A percentile compares a stretch with the other conserved stretches of the same genome.
Conservation (phyloP, 768 basidiomycete species). For the Rhodotorula kratochvilovae region DNA sequence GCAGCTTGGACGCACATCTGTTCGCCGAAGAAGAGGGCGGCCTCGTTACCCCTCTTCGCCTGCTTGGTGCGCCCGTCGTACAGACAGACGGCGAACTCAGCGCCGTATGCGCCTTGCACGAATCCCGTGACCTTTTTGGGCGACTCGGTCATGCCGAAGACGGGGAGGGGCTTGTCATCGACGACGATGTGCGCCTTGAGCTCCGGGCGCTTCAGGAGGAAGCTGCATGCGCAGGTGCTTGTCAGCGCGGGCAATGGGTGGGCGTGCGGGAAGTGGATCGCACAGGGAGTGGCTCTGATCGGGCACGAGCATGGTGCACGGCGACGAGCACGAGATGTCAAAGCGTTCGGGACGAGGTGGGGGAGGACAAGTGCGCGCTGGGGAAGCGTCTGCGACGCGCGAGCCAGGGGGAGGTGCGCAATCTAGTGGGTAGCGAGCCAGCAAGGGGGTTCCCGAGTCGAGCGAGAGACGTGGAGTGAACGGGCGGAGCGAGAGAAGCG, state of each 20-base stretch:
- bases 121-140: background rate
- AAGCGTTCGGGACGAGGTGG: too few species aligned
- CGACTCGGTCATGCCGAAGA: background rate
- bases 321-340: too few species aligned
- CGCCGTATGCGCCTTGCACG: background rate
- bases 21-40: background rate
- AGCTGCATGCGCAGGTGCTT: background rate
- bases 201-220: background rate
- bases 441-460: too few species aligned
- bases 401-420: too few species aligned
- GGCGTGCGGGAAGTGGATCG: background rate
- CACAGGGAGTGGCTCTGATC: background rate
- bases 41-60: background rate
- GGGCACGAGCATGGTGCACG: too few species aligned
- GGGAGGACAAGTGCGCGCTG: too few species aligned
- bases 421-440: too few species aligned
- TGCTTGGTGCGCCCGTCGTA: background rate
- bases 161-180: background rate
- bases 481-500: too few species aligned
- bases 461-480: too few species aligned
- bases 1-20: background rate
- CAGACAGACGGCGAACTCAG: background rate
- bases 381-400: too few species aligned
- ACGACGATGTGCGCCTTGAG: background rate
- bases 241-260: too few species aligned